Evolutionary conservation across 345 rosid species (phyloP), one percentile per base, ranked within the genome.

Genomic region (Hibiscus syriacus): DNA sequence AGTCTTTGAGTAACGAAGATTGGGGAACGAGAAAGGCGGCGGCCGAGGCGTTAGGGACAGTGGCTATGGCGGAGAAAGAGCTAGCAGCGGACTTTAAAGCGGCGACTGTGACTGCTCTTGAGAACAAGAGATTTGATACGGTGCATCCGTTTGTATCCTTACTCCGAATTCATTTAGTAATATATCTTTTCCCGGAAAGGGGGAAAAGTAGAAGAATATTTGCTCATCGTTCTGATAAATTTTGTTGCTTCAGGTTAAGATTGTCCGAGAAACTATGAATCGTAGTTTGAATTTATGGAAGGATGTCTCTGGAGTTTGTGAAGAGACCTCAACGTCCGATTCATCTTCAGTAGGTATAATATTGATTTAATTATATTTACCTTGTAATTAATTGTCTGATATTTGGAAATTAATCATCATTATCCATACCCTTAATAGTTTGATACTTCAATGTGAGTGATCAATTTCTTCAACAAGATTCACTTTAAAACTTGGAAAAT

Each of bases 1-100:
- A 85, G 74, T 85, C 84, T 30, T 73, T 90, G 79, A 82, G 97
- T 56, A 77, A 77, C 50, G 85, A 84, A 4, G 96, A 90, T 59
- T 94, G 99, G 99, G 76, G 85, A 36, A 81, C 90, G 46, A 89
- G 99, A 48, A 94, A 90, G 76, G 87, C 96, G 0, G 94, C 99
- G 1, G 91, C 99, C 0, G 97, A 94, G 78, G 84, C 85, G 0
- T 72, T 94, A 73, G 90, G 88, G 65, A 90, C 76, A 74, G 82
- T 94, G 20, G 91, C 91, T 10, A 6, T 60, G 23, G 85, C 52
- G 7, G 99, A 89, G 67, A 79, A 70, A 72, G 84, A 88, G 38
- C 62, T 89, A 55, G 94, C 91, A 6, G 72, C 71, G 29, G 79
- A 80, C 70, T 82, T 80, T 64, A 85, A 80, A 77, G 79, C 73